A percentile compares a stretch with the other conserved stretches of the same genome.
Conservation (phyloP, 257 asterid genomes). For the Forsythia viridissima region DNA sequence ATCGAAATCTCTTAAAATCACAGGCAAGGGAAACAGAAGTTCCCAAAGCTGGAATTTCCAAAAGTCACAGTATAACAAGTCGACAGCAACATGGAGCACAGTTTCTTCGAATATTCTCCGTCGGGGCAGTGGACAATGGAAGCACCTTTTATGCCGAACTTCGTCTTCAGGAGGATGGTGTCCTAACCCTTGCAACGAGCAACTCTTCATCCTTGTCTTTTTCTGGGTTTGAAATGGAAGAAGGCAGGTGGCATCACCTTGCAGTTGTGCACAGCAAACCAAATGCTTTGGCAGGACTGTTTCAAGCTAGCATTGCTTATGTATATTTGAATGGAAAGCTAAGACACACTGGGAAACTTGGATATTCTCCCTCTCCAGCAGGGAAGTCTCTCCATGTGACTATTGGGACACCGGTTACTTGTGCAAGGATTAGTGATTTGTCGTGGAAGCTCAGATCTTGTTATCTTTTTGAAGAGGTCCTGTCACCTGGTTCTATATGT, state of each 20-base stretch:
- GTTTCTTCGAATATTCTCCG: conserved; percentile 79
- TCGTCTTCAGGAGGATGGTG: conserved; percentile 90
- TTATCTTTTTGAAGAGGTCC: conserved; percentile 97
- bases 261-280: conserved; percentile 99
- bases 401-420: conserved; percentile 85
- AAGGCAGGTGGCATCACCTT: conserved; percentile 99
- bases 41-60: conserved; percentile 58
- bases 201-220: conserved; percentile 86
- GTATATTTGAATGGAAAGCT: conserved; percentile 94
- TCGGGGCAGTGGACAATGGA: conserved; percentile 80
- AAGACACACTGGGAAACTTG: conserved; percentile 92
- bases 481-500: conserved; percentile 95
- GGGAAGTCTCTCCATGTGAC: conserved; percentile 96
- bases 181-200: conserved; percentile 89
- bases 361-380: conserved; percentile 93
- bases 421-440: conserved; percentile 76
- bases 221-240: conserved; percentile 91
- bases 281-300: conserved; percentile 98
- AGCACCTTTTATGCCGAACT: conserved; percentile 82
- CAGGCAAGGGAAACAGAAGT: conserved; percentile 67
- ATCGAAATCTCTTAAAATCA: conserved; percentile 69
- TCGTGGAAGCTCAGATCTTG: conserved; percentile 96
- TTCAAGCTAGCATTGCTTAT: conserved; percentile 96
- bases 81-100: conserved; percentile 64
- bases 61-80: conserved; percentile 44